Percentiles rank a stretch among this genome's conserved stretches.
phyloP scores from a whole-genome alignment of 345 rosid genomes.

The Salix brachista region DNA sequence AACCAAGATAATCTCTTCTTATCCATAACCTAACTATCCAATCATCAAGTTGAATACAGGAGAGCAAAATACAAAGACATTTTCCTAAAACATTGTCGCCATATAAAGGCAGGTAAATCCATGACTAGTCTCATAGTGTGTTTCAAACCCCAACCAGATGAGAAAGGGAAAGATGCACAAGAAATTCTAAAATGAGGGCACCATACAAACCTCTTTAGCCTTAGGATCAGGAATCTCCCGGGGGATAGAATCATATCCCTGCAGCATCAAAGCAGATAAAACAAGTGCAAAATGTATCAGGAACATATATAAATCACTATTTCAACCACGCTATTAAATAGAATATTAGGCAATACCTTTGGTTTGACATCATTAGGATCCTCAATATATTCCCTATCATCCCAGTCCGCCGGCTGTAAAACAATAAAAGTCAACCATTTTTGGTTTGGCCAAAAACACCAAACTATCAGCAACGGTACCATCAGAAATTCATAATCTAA shows the following conservation, averaged over 20 bases:
- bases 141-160: background rate
- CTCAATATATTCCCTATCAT: constrained; percentile 80
- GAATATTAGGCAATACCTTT: constrained; percentile 41
- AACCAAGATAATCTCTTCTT: background rate
- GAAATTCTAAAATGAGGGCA: background rate
- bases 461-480: background rate
- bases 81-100: background rate
- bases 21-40: background rate
- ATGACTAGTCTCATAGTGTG: background rate
- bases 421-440: background rate
- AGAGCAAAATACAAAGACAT: background rate
- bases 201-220: constrained; percentile 35
- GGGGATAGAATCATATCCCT: constrained; percentile 45
- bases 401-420: constrained; percentile 87
- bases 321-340: background rate
- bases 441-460: background rate
- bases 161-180: background rate
- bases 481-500: background rate
- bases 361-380: constrained; percentile 81
- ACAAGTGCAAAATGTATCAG: constrained; percentile 4
- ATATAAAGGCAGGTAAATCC: background rate
- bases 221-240: constrained; percentile 42
- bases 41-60: background rate
- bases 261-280: constrained; percentile 10
- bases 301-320: constrained; percentile 1